These are phyloP conservation scores for Infundibulicybe gibba DNA, from an alignment of 768 basidiomycete species.

Conservation along the genomic window DNA sequence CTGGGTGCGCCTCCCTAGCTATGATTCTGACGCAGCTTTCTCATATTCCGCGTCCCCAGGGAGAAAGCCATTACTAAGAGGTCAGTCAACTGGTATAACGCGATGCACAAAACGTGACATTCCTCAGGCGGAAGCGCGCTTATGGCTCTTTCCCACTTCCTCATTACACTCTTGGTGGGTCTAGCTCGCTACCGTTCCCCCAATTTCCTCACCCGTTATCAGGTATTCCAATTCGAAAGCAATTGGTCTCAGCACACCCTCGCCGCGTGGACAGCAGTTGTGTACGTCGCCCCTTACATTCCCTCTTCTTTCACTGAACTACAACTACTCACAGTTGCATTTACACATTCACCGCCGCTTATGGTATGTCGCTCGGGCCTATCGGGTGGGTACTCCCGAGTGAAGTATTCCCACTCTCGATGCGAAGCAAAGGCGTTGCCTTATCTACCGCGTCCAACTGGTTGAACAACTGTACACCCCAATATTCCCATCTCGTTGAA, in stretches of 20 bases:
- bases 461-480: constrained; percentile 71
- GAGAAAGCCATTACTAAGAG: constrained; percentile 60
- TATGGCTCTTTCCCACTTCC: constrained; percentile 64
- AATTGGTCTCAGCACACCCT: constrained; percentile 56
- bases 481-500: not conserved
- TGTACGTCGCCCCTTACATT: constrained; percentile 29
- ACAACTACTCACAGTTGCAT: constrained; percentile 40
- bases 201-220: constrained; percentile 1
- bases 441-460: constrained; percentile 85
- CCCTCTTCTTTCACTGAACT: not conserved
- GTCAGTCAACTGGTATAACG: constrained; percentile 11
- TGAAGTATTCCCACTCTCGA: constrained; percentile 78
- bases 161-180: constrained; percentile 61
- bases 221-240: constrained; percentile 46
- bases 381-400: constrained; percentile 82
- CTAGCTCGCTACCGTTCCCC: not conserved
- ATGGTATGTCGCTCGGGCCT: constrained; percentile 76
- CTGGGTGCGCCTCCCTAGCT: constrained; percentile 37
- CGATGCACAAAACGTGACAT: not conserved
- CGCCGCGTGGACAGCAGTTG: constrained; percentile 70
- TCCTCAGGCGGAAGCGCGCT: constrained; percentile 50
- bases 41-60: constrained; percentile 30
- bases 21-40: not conserved
- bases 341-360: constrained; percentile 74
- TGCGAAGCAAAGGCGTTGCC: constrained; percentile 80